Evolutionary conservation across 2,329 filamentous ascomycete genomes (phyloP).

Genomic region (Aspergillus puulaauensis): DNA sequence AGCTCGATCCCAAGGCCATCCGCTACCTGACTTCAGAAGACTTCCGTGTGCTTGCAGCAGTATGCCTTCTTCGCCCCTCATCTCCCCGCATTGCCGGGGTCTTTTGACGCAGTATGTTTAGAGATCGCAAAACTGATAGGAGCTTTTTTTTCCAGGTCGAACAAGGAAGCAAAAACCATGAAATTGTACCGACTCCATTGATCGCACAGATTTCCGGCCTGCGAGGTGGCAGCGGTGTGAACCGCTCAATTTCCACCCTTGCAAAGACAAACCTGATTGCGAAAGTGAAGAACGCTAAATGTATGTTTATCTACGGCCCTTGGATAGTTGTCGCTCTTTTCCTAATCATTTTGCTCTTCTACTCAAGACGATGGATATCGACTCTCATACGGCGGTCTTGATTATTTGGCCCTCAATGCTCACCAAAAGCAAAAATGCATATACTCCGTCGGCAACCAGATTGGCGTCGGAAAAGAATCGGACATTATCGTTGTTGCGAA

Average conservation of each 20-base stretch:
- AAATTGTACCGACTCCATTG: conserved; percentile 86
- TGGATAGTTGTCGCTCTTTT: not conserved
- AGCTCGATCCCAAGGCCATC: conserved; percentile 89
- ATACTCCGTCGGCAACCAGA: conserved; percentile 90
- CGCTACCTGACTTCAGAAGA: conserved; percentile 90
- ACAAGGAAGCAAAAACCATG: conserved; percentile 92
- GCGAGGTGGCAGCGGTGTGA: conserved; percentile 74
- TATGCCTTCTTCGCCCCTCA: conserved; percentile 48
- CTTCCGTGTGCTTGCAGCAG: conserved; percentile 91
- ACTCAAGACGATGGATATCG: conserved; percentile 81
- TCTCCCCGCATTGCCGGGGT: conserved; percentile 24
- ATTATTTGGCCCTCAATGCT: conserved; percentile 93
- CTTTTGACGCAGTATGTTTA: not conserved
- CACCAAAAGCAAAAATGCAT: conserved; percentile 77
- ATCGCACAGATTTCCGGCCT: conserved; percentile 83
- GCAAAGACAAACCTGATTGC: conserved; percentile 92
- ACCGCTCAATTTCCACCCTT: conserved; percentile 82
- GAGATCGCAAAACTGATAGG: conserved; percentile 35
- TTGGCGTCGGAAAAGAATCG: conserved; percentile 96
- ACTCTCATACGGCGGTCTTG: conserved; percentile 91
- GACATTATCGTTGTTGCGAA: conserved; percentile 94
- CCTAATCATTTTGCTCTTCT: conserved; percentile 7
- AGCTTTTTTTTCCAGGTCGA: conserved; percentile 65
- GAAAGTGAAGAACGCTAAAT: conserved; percentile 90
- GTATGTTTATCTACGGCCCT: conserved; percentile 31